Base-by-base conservation (phyloP, 148 eudicot genomes). In the Heliamphora exappendiculata region DNA sequence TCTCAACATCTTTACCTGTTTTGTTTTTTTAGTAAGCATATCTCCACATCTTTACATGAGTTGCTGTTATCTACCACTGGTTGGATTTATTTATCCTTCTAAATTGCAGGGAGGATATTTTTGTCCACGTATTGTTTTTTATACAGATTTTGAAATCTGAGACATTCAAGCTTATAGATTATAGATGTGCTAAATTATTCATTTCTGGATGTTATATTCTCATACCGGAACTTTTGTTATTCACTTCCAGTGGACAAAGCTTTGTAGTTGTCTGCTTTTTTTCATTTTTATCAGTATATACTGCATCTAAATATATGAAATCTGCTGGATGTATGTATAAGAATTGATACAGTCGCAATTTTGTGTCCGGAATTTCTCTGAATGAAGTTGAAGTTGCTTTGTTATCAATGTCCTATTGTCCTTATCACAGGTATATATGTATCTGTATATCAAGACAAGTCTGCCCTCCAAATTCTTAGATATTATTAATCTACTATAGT, bases 1-100 rank as follows among this genome's bases (percentile, higher is more conserved):
- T 70, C 19, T 39, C 66, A 57, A 58, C 58, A 34, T 31, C 41
- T 79, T 67, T 51, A 28, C 13, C 19, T 55, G 9, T 19, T 55
- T 67, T 37, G 3, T 37, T 10, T 41, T 41, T 22, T 67, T 22
- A 1, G 20, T 22, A 2, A 7, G 29, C 13, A 45, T 28, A 3
- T 45, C 26, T 42, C 13, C 14, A 16, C 2, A 28, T 29, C 41
- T 31, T 7, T 14, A 19, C 24, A 57, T 33, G 24, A 17, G 14
- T 74, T 29, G 57, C 65, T 73, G n/a, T 55, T 72, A 13, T 53
- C 19, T 22, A 54, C 47, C 64, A 34, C n/a, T 72, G 26, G 26
- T 53, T 13, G 72, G 3, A 29, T 44, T 24, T 24, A 22, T 1
- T 49, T 50, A 33, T 8, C 75, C 64, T 53, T 54, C 16, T 53